These are phyloP conservation scores for Suaeda aralocaspica DNA, from an alignment of 148 eudicot genomes.

Conservation along the genomic window DNA sequence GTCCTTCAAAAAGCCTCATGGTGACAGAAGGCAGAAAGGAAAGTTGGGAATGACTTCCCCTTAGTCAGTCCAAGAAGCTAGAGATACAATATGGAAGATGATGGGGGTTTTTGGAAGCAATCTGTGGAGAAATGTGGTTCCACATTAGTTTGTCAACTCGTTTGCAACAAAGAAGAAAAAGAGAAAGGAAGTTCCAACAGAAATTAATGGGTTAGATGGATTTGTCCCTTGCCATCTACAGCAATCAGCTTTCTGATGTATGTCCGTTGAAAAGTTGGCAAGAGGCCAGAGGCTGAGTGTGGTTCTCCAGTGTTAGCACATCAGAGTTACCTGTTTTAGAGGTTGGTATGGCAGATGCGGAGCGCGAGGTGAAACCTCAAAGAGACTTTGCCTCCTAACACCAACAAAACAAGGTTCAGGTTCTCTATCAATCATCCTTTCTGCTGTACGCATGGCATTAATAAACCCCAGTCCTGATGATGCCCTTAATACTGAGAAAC, in stretches of 20 bases:
- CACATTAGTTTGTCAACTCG: conserved; percentile 39
- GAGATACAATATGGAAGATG: conserved; percentile 35
- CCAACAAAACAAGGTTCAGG: conserved; percentile 77
- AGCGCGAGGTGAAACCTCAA: conserved; percentile 53
- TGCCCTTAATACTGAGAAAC: conserved; percentile 38
- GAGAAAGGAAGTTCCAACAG: conserved; percentile 32
- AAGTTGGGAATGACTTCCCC: conserved; percentile 37
- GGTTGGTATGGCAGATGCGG: conserved; percentile 41
- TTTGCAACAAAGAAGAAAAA: conserved; percentile 48
- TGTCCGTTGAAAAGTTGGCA: conserved; percentile 40
- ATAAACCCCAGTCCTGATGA: conserved; percentile 55
- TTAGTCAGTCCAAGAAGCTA: conserved; percentile 38
- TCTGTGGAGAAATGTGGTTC: conserved; percentile 32
- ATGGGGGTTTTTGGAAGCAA: conserved; percentile 35
- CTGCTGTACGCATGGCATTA: conserved; percentile 85
- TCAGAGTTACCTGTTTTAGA: conserved; percentile 45
- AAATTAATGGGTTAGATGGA: conserved; percentile 38
- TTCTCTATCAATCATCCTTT: conserved; percentile 86
- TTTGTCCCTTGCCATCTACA: conserved; percentile 34
- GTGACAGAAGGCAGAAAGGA: conserved; percentile 49
- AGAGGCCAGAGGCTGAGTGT: conserved; percentile 46
- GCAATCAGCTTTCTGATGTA: conserved; percentile 42
- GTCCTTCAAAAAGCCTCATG: conserved; percentile 34
- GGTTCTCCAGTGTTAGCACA: conserved; percentile 35
- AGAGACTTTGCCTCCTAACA: conserved; percentile 55